Evolutionary conservation across 2,329 filamentous ascomycete genomes (phyloP), one percentile per base, ranked within the genome.

Genomic region (Cercospora sp.): DNA sequence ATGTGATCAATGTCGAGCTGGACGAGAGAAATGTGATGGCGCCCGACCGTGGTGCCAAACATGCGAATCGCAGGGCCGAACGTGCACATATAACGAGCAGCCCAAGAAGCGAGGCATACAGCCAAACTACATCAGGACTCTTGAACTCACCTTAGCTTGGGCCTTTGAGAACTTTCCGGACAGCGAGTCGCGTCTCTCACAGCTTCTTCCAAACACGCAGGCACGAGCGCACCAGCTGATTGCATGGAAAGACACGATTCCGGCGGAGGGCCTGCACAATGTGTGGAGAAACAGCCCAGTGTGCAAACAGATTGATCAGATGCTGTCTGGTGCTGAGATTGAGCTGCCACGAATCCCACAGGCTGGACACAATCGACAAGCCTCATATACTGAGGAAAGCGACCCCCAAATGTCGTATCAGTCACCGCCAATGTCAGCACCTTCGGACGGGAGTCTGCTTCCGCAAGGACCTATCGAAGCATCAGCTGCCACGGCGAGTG

Each of bases 21-120:
- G 73, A n/a, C 69, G 75, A 88, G 90, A 92, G 78, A 91, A 90
- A 75, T 93, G 90, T 78, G 90, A 93, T 74, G 90, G 91, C 16
- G 82, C 82, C 10, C 87, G 88, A 71, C 90, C 90, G 5, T 82
- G 83, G 13, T 93, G 90, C 77, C 87, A 86, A 58, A 89, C 89
- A 2, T 93, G 91, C 79, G 83, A 84, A 6, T 82, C 85, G 4
- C 86, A 90, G 68, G 87, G 85, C 64, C 84, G 90, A 60, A 78
- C 83, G 36, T 94, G 91, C 77, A 89, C 89, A 16, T 94, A 93
- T 77, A 88, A 90, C 69, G 85, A 89, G 64, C 88, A 88, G 64
- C 88, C 90, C 7, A 92, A 92, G 79, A 93, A 93, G 78, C 85
- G 91, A 70, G 91, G 91, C 3, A 87, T 94, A 10, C 91, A 91